Percentiles rank a stretch among this genome's conserved stretches.
Conservation (phyloP, 1,139 yeast genomes). For the Chernovozyma sophiae-reginae region DNA sequence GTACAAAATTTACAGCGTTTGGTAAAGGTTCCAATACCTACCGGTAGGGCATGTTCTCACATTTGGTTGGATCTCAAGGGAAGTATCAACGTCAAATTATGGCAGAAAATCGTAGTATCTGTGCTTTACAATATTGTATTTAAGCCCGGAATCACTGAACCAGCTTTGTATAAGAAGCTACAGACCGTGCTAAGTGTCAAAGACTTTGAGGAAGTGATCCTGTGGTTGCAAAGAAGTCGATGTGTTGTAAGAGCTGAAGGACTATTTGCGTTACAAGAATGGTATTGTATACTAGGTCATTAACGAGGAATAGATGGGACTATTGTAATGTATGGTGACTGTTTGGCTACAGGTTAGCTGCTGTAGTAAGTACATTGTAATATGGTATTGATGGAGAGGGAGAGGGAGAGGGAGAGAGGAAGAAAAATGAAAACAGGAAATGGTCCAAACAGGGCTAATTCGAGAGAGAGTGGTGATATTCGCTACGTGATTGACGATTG, state of each 20-base stretch:
- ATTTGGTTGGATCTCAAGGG: slow-evolving; percentile 74
- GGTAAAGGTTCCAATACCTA: slow-evolving; percentile 42
- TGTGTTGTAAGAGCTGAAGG: slow-evolving; percentile 35
- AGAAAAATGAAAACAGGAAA: too few species aligned
- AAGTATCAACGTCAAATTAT: slow-evolving; percentile 50
- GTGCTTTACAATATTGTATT: slow-evolving; percentile 49
- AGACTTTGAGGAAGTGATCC: slow-evolving; percentile 49
- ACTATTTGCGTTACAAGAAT: slow-evolving; percentile 44
- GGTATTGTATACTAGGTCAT: slow-evolving; percentile 47
- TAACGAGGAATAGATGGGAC: too few species aligned
- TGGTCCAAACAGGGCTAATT: too few species aligned
- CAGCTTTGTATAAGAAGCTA: slow-evolving; percentile 30
- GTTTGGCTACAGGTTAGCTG: too few species aligned
- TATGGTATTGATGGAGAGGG: too few species aligned
- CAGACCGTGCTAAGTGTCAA: slow-evolving; percentile 38
- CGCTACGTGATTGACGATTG: too few species aligned
- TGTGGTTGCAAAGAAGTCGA: slow-evolving; percentile 53
- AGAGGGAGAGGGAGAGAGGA: too few species aligned
- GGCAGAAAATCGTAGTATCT: slow-evolving; percentile 54
- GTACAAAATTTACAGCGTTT: slow-evolving; percentile 1
- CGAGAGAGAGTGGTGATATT: too few species aligned
- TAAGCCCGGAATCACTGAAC: slow-evolving; percentile 59
- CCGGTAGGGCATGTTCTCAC: slow-evolving; percentile 59
- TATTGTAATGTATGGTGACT: too few species aligned
- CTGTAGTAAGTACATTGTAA: too few species aligned